A percentile compares a stretch with the other conserved stretches of the same genome.
These are phyloP conservation scores for Carnegiea gigantea DNA, from an alignment of 179 eudicot genomes.

Conservation along the genomic window DNA sequence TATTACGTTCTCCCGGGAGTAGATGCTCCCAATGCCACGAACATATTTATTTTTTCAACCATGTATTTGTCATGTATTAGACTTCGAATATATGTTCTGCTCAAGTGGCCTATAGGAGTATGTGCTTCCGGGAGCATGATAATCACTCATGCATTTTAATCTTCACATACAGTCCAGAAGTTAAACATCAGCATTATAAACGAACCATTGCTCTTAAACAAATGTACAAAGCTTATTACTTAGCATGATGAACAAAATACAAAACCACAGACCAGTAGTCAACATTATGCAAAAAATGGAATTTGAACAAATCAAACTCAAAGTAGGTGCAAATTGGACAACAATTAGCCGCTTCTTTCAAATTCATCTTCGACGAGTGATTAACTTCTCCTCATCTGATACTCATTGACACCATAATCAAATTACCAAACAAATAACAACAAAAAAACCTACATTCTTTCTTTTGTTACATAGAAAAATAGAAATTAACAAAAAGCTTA, in stretches of 20 bases:
- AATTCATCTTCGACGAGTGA: not conserved
- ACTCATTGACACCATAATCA: not conserved
- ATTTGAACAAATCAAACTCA: not conserved
- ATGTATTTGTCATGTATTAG: too few species aligned
- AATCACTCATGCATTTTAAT: too few species aligned
- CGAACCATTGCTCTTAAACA: too few species aligned
- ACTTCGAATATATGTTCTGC: too few species aligned
- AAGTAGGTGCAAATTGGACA: not conserved
- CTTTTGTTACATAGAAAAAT: not conserved
- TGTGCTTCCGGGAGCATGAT: too few species aligned
- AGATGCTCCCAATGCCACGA: too few species aligned
- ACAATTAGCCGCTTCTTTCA: not conserved
- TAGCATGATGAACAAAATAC: constrained; percentile 2
- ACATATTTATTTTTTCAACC: too few species aligned
- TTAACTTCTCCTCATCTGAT: not conserved
- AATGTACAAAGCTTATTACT: not conserved
- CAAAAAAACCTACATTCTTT: too few species aligned
- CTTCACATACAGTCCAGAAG: not conserved
- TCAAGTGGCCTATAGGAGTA: too few species aligned
- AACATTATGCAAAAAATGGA: not conserved
- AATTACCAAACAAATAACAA: not conserved
- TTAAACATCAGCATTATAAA: too few species aligned
- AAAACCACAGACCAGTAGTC: not conserved
- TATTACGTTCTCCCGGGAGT: too few species aligned
- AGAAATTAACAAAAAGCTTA: constrained; percentile 28